These are phyloP conservation scores for Russula foetens DNA, from an alignment of 768 basidiomycete species.

Conservation along the genomic window DNA sequence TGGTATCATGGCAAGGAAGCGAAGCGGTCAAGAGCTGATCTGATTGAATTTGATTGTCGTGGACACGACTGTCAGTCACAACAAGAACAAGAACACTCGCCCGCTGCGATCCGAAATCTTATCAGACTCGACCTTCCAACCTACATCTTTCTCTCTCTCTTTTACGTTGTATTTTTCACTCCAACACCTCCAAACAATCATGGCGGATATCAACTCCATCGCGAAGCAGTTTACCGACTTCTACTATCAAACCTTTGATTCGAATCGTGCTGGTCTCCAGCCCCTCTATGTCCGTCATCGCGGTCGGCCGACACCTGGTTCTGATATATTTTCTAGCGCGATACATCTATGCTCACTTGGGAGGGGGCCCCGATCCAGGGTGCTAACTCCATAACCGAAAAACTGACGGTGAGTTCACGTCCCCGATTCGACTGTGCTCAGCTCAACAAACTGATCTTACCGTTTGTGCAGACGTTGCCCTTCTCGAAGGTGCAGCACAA, in stretches of 20 bases:
- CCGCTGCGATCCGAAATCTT: conserved; percentile 2
- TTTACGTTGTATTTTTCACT: background rate
- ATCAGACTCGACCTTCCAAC: conserved; percentile 2
- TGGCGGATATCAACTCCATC: conserved; percentile 68
- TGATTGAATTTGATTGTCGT: too few relatives aligned
- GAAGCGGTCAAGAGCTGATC: too few relatives aligned
- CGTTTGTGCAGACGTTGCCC: conserved; percentile 45
- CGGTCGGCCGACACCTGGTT: background rate
- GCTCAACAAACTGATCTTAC: background rate
- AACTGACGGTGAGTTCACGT: conserved; percentile 50
- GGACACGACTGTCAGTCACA: too few relatives aligned
- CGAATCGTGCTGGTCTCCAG: conserved; percentile 44
- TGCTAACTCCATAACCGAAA: conserved; percentile 47
- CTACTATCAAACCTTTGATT: conserved; percentile 79
- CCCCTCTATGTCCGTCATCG: conserved; percentile 67
- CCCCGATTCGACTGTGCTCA: background rate
- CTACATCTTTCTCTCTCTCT: background rate
- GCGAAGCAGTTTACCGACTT: conserved; percentile 73
- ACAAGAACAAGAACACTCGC: too few relatives aligned
- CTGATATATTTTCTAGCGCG: conserved; percentile 44
- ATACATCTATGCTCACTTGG: conserved; percentile 77
- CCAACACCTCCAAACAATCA: conserved; percentile 23
- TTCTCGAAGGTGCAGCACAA: conserved; percentile 79
- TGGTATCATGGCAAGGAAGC: too few relatives aligned
- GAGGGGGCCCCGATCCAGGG: conserved; percentile 61